Conservation (phyloP, 768 basidiomycete genomes). For the Boletus vinaceobasis region DNA sequence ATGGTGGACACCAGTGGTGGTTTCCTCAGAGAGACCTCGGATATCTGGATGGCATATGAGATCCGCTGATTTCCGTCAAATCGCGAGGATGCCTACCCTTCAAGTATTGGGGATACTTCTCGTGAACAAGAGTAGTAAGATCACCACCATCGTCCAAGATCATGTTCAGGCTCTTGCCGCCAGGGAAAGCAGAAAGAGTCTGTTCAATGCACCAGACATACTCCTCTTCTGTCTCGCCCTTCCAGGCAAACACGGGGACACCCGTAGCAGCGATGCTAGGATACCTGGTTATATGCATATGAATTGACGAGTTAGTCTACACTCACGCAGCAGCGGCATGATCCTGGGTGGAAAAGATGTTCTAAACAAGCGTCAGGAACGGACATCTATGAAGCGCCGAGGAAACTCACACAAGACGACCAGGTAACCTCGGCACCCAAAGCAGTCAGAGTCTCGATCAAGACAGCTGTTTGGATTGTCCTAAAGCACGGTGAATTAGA, state of each 20-base stretch:
- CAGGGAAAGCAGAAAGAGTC: constrained; percentile 83
- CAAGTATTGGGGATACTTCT: constrained; percentile 92
- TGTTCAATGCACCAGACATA: constrained; percentile 99
- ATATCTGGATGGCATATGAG: constrained; percentile 49
- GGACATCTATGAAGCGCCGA: background rate
- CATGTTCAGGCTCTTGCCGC: constrained; percentile 88
- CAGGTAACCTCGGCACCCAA: constrained; percentile 97
- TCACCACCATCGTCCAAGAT: constrained; percentile 99
- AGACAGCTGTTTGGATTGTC: constrained; percentile 98
- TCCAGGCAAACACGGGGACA: constrained; percentile 99
- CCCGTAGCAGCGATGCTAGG: constrained; percentile 92
- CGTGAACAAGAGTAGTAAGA: constrained; percentile 90
- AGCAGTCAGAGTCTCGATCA: constrained; percentile 95
- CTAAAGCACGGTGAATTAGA: constrained; percentile 39
- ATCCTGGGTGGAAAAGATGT: constrained; percentile 99
- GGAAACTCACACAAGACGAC: constrained; percentile 85
- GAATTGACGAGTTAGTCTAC: background rate
- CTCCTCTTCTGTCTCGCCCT: constrained; percentile 99
- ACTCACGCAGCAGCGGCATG: constrained; percentile 96
- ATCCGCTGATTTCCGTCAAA: background rate
- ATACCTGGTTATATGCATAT: background rate
- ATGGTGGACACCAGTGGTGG: constrained; percentile 99
- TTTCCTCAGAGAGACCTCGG: constrained; percentile 96
- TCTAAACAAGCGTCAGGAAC: constrained; percentile 43
- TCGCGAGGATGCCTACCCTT: constrained; percentile 41